Evolutionary conservation across 805 yeast species (phyloP).

Genomic region (Ogataea trehalophila): DNA sequence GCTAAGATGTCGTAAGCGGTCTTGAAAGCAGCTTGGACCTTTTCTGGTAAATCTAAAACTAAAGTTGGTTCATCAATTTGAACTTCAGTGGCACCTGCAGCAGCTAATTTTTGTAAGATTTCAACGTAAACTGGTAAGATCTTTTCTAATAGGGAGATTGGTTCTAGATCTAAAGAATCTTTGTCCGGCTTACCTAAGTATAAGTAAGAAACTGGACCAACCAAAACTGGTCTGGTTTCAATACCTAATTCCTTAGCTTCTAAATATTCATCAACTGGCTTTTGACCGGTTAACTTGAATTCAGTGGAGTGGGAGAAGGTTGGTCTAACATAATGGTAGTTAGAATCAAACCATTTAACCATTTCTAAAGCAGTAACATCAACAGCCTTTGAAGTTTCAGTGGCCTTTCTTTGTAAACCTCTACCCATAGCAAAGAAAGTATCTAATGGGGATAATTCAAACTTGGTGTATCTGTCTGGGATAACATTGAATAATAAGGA

Average conservation of each 20-base stretch:
- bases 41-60: slow-evolving; percentile 86
- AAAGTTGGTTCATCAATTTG: slow-evolving; percentile 98
- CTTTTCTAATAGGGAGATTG: slow-evolving; percentile 84
- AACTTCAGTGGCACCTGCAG: slow-evolving; percentile 91
- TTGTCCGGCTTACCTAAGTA: slow-evolving; percentile 97
- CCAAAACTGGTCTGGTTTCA: slow-evolving; percentile 94
- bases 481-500: slow-evolving; percentile 90
- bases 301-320: slow-evolving; percentile 93
- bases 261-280: slow-evolving; percentile 95
- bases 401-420: slow-evolving; percentile 97
- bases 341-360: slow-evolving; percentile 99
- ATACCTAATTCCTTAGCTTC: slow-evolving; percentile 97
- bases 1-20: slow-evolving; percentile 77
- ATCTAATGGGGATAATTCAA: slow-evolving; percentile 82
- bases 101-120: slow-evolving; percentile 79
- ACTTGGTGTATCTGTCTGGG: slow-evolving; percentile 96
- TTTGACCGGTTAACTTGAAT: slow-evolving; percentile 92
- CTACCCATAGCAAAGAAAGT: slow-evolving; percentile 99
- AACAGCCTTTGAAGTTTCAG: slow-evolving; percentile 80
- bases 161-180: slow-evolving; percentile 93
- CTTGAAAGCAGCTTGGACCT: slow-evolving; percentile 81
- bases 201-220: slow-evolving; percentile 96
- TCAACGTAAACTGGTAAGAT: slow-evolving; percentile 90
- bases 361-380: slow-evolving; percentile 98
- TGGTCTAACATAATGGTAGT: slow-evolving; percentile 99